These are phyloP conservation scores for Didymella lethalis DNA, from an alignment of 2,329 filamentous ascomycete species.

Conservation along the genomic window DNA sequence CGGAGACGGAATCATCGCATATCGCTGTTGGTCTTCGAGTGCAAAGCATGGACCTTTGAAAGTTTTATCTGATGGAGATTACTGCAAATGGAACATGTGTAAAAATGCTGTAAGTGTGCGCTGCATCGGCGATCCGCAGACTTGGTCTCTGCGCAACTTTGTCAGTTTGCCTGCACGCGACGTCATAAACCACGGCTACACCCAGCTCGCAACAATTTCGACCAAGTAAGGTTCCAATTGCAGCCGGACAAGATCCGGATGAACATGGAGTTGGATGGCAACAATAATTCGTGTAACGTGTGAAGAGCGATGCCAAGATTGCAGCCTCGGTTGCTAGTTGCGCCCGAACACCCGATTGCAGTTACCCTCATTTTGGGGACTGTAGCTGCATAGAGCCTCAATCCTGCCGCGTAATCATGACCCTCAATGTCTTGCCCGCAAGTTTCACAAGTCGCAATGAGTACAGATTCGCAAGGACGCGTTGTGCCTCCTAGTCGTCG, in stretches of 20 bases:
- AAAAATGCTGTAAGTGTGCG: not conserved
- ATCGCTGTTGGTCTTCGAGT: not conserved
- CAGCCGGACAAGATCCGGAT: not conserved
- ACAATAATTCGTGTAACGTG: not conserved
- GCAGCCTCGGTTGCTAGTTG: constrained; percentile 5
- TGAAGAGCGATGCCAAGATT: not conserved
- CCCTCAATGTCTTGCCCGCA: not conserved
- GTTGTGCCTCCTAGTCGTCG: constrained; percentile 38
- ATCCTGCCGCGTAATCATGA: not conserved
- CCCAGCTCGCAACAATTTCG: not conserved
- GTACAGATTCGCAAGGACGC: constrained; percentile 25
- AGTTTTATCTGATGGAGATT: not conserved
- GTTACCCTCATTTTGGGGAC: constrained; percentile 1
- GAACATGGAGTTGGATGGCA: not conserved
- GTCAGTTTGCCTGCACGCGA: not conserved
- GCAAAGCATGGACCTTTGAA: not conserved
- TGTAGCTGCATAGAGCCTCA: constrained; percentile 2
- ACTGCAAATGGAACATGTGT: not conserved
- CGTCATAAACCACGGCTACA: not conserved
- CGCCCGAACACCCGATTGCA: constrained; percentile 12
- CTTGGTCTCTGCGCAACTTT: not conserved
- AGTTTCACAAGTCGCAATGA: constrained; percentile 23
- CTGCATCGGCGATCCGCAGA: not conserved
- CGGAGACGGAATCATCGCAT: not conserved
- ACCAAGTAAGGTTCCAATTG: not conserved